These are phyloP conservation scores for Pulveroboletus sp. DNA, from an alignment of 768 basidiomycete genomes.

Conservation along the genomic window DNA sequence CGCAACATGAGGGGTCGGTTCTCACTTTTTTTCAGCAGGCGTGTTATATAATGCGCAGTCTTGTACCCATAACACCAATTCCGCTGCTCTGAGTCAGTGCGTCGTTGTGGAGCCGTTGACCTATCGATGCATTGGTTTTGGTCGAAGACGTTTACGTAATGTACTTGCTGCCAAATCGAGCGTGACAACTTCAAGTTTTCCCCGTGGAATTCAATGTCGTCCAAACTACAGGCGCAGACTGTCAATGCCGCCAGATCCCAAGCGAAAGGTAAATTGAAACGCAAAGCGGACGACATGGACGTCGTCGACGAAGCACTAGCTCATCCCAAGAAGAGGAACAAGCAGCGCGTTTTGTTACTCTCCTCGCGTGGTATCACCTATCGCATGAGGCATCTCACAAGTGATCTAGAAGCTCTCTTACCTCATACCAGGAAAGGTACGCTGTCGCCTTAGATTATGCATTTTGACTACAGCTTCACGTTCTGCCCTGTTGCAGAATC, in stretches of 20 bases:
- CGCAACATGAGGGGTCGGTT: constrained; percentile 3
- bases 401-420: constrained; percentile 81
- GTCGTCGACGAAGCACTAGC: constrained; percentile 46
- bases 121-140: not conserved
- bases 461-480: not conserved
- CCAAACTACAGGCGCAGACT: constrained; percentile 59
- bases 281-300: constrained; percentile 61
- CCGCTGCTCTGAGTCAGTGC: not conserved
- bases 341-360: constrained; percentile 90
- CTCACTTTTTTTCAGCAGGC: constrained; percentile 3
- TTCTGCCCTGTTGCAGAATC: constrained; percentile 55
- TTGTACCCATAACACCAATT: constrained; percentile 6
- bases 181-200: not conserved
- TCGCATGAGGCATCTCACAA: constrained; percentile 96
- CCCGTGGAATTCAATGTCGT: constrained; percentile 49
- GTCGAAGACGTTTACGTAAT: constrained; percentile 25
- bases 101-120: not conserved
- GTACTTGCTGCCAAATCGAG: not conserved
- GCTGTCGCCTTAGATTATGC: constrained; percentile 25
- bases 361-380: constrained; percentile 93
- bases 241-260: constrained; percentile 50
- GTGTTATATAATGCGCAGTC: constrained; percentile 7
- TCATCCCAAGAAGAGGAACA: constrained; percentile 68
- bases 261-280: constrained; percentile 47
- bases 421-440: constrained; percentile 97